Evolutionary conservation across 495 filamentous ascomycete species (phyloP).

Genomic region (Neurospora sp.): DNA sequence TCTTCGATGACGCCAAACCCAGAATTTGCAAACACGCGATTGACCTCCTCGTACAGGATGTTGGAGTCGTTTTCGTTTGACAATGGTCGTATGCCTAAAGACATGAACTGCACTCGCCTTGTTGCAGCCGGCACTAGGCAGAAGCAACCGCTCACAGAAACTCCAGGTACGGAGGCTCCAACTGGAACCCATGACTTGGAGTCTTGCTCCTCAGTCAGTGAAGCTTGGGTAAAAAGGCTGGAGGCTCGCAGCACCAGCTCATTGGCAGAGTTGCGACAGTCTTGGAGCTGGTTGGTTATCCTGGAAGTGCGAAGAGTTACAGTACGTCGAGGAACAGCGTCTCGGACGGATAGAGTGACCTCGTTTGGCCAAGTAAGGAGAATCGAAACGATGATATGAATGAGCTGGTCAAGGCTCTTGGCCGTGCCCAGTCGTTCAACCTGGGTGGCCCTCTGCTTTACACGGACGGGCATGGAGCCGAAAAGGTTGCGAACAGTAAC

Average conservation of each 20-base stretch:
- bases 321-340: conserved; percentile 14
- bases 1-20: conserved; percentile 62
- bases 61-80: conserved; percentile 45
- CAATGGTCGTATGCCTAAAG: conserved; percentile 56
- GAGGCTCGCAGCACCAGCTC: conserved; percentile 6
- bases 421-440: conserved; percentile 39
- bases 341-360: conserved; percentile 36
- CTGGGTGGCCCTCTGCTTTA: conserved; percentile 64
- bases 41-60: conserved; percentile 68
- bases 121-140: conserved; percentile 59
- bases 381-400: conserved; percentile 47
- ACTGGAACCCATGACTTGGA: conserved; percentile 55
- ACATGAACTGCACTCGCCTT: conserved; percentile 69
- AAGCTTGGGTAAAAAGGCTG: conserved; percentile 53
- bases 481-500: conserved; percentile 80
- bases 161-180: conserved; percentile 47
- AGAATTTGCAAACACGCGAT: conserved; percentile 65
- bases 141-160: conserved; percentile 58
- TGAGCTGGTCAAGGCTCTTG: conserved; percentile 59
- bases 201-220: conserved; percentile 42
- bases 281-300: neutral
- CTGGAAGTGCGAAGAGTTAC: conserved; percentile 9
- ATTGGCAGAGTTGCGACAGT: neutral
- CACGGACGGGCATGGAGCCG: conserved; percentile 92
- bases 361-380: conserved; percentile 52